Conservation (phyloP, 805 yeast species). For the Metschnikowia hibisci region DNA sequence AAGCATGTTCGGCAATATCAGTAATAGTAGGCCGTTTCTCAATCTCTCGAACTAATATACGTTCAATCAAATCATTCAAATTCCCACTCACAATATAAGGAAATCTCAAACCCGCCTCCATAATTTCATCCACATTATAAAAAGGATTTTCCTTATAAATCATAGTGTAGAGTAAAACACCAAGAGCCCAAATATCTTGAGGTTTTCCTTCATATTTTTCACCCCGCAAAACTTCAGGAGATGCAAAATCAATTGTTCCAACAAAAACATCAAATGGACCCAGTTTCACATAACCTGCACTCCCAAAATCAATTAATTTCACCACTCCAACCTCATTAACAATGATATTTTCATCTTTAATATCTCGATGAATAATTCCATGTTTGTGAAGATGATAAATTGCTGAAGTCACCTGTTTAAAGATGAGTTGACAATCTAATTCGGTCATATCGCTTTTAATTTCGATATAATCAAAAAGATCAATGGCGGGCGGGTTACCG, state of each 20-base stretch:
- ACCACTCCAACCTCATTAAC: conserved; percentile 78
- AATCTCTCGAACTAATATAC: conserved; percentile 66
- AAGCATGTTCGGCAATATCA: conserved; percentile 63
- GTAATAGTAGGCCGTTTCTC: conserved; percentile 68
- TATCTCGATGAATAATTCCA: conserved; percentile 91
- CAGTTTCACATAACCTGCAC: conserved; percentile 83
- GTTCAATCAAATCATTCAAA: conserved; percentile 57
- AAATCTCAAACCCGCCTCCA: conserved; percentile 80
- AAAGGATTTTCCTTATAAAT: conserved; percentile 94
- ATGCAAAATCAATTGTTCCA: conserved; percentile 96
- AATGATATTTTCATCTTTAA: conserved; percentile 91
- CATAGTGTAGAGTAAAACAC: conserved; percentile 83
- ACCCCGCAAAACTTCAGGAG: conserved; percentile 92
- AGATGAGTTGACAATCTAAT: conserved; percentile 70
- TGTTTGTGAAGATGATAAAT: conserved; percentile 75
- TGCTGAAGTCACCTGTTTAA: conserved; percentile 75
- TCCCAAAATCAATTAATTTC: conserved; percentile 90
- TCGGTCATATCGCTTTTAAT: conserved; percentile 78
- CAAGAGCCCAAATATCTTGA: conserved; percentile 97
- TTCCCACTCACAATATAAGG: conserved; percentile 63
- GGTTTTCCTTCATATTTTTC: conserved; percentile 87
- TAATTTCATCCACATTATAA: conserved; percentile 90
- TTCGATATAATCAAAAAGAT: conserved; percentile 88
- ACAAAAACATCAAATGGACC: conserved; percentile 98
- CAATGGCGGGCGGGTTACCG: conserved; percentile 87